Evolutionary conservation across 179 eudicot species (phyloP).

Genomic region (Camellia oleifera): DNA sequence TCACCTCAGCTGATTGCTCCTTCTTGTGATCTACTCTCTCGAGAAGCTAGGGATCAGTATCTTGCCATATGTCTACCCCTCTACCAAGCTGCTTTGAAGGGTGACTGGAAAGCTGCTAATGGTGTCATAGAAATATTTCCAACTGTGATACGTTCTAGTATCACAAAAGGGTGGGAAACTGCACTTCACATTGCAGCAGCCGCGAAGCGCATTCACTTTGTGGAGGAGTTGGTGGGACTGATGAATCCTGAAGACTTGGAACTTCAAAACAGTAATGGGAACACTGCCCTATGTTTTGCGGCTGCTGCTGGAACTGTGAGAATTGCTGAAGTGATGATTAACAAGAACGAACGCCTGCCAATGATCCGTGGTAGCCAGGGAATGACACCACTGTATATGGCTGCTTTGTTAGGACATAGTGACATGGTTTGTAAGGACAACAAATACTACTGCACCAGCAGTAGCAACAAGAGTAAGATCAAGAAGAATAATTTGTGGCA

Average conservation of each 20-base stretch:
- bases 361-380: neutral
- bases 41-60: no score
- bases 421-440: constrained; percentile 19
- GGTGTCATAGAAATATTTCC: neutral
- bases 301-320: neutral
- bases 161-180: constrained; percentile 15
- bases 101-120: constrained; percentile 22
- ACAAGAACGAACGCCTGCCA: neutral
- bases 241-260: constrained; percentile 8
- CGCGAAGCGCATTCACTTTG: constrained; percentile 15
- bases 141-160: neutral
- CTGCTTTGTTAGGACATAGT: neutral
- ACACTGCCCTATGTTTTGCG: neutral
- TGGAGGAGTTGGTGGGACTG: constrained; percentile 1
- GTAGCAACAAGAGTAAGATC: no score
- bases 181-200: constrained; percentile 19
- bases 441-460: no score
- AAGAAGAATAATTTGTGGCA: no score
- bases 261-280: neutral
- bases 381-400: neutral
- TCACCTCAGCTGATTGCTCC: no score
- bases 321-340: neutral
- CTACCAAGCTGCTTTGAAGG: constrained; percentile 20
- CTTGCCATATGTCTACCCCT: constrained; percentile 4
- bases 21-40: no score